These are phyloP conservation scores for Zalaria sp. DNA, from an alignment of 2,329 filamentous ascomycete genomes.

Conservation along the genomic window DNA sequence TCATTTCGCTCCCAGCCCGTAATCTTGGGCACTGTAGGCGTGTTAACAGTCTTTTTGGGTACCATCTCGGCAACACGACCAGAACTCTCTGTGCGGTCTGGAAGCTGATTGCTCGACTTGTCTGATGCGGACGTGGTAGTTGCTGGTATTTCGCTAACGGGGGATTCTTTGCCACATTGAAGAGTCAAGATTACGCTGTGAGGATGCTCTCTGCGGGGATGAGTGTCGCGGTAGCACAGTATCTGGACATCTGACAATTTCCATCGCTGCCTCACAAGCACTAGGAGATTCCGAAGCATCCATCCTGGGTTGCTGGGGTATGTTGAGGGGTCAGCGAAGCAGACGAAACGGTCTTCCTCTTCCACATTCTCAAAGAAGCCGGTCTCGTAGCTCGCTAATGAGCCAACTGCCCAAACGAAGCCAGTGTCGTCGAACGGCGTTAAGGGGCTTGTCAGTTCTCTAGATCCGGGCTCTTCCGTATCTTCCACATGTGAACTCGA, in stretches of 20 bases:
- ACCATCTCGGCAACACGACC: not conserved
- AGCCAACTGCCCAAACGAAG: constrained; percentile 64
- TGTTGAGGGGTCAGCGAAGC: constrained; percentile 86
- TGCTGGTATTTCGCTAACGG: constrained; percentile 11
- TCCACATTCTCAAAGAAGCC: constrained; percentile 70
- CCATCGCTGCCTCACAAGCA: constrained; percentile 73
- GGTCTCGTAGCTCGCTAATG: constrained; percentile 63
- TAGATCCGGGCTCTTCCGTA: constrained; percentile 13
- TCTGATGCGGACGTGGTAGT: constrained; percentile 10
- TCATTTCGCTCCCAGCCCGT: constrained; percentile 90
- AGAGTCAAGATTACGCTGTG: constrained; percentile 67
- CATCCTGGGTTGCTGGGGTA: constrained; percentile 80
- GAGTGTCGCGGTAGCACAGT: constrained; percentile 78
- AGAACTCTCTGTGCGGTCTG: not conserved
- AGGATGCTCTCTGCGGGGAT: constrained; percentile 61
- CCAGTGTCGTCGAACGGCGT: constrained; percentile 39
- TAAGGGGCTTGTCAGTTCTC: constrained; percentile 29
- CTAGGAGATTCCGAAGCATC: constrained; percentile 79
- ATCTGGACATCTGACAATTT: constrained; percentile 65
- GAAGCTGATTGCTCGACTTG: not conserved
- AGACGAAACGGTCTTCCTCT: constrained; percentile 65
- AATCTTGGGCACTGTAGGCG: constrained; percentile 52
- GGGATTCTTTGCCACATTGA: constrained; percentile 19
- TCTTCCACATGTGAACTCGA: constrained; percentile 15
- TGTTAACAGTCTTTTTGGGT: constrained; percentile 6